Conservation (phyloP, 1,284 basidiomycete genomes). For the Microbotryum intermedium region DNA sequence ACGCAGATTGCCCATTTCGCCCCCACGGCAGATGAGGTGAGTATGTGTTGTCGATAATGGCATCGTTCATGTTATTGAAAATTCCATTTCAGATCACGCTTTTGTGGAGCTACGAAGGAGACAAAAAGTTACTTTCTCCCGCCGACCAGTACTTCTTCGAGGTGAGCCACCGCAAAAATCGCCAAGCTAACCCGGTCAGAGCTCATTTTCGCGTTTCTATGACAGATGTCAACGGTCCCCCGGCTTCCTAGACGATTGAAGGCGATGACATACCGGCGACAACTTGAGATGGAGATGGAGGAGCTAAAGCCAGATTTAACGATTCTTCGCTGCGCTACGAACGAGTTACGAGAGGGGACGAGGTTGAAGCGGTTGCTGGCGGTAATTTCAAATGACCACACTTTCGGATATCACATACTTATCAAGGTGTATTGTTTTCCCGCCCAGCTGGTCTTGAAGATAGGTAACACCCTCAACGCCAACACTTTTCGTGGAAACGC, state of each 20-base stretch:
- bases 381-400: slow-evolving; percentile 41
- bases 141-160: slow-evolving; percentile 74
- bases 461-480: slow-evolving; percentile 75
- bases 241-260: slow-evolving; percentile 62
- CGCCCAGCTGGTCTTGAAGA: slow-evolving; percentile 39
- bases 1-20: slow-evolving; percentile 61
- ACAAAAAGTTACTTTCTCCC: slow-evolving; percentile 42
- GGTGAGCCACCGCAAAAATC: slow-evolving; percentile 42
- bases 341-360: slow-evolving; percentile 59
- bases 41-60: slow-evolving; percentile 3
- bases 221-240: slow-evolving; percentile 67
- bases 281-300: slow-evolving; percentile 69
- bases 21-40: slow-evolving; percentile 67
- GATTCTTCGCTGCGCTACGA: slow-evolving; percentile 62
- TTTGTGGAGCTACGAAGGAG: slow-evolving; percentile 58
- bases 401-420: neutral
- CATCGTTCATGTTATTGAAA: neutral
- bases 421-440: neutral
- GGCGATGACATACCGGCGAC: slow-evolving; percentile 72
- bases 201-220: too few relatives aligned
- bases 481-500: slow-evolving; percentile 76
- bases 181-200: too few relatives aligned
- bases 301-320: slow-evolving; percentile 75
- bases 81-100: slow-evolving; percentile 47
- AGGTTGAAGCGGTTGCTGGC: slow-evolving; percentile 64